Percentiles rank a stretch among this genome's conserved stretches.
These are phyloP conservation scores for Basidiobolus heterosporus DNA, from an alignment of 371 early-diverging fungal genomes.

Conservation along the genomic window DNA sequence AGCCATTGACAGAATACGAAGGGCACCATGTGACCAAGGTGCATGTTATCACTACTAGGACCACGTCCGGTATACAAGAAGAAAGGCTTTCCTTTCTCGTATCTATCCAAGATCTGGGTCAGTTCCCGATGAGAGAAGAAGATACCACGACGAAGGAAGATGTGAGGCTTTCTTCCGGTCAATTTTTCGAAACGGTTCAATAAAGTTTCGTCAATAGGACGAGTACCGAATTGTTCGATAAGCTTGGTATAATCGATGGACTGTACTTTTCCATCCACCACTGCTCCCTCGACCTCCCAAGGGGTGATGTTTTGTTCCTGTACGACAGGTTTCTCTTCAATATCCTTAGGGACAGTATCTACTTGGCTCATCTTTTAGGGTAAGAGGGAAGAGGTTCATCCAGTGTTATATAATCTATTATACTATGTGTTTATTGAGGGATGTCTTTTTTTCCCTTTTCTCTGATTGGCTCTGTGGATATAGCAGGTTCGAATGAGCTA, in stretches of 20 bases:
- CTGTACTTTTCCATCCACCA: constrained; percentile 66
- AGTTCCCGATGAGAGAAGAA: constrained; percentile 98
- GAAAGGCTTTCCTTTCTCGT: constrained; percentile 90
- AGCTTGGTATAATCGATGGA: constrained; percentile 94
- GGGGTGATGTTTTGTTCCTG: constrained; percentile 61
- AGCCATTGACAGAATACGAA: constrained; percentile 97
- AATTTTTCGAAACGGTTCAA: constrained; percentile 68
- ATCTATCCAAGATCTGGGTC: constrained; percentile 67
- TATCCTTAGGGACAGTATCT: neutral
- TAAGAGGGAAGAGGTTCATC: too few relatives aligned
- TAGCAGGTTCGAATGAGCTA: too few relatives aligned
- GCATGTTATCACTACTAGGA: constrained; percentile 93
- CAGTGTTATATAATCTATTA: too few relatives aligned
- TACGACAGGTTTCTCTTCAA: neutral
- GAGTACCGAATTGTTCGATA: constrained; percentile 89
- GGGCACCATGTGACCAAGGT: constrained; percentile 97
- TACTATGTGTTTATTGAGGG: too few relatives aligned
- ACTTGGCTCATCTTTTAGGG: too few relatives aligned
- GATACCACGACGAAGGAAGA: constrained; percentile 79
- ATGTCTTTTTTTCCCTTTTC: too few relatives aligned
- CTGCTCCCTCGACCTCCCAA: constrained; percentile 92
- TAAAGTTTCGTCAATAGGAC: constrained; percentile 56
- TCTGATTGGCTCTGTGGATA: too few relatives aligned
- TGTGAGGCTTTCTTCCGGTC: constrained; percentile 75
- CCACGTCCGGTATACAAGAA: constrained; percentile 99